phyloP scores from a whole-genome alignment of 2,329 filamentous ascomycete genomes.

The Nothophaeocryptopus gaeumannii region DNA sequence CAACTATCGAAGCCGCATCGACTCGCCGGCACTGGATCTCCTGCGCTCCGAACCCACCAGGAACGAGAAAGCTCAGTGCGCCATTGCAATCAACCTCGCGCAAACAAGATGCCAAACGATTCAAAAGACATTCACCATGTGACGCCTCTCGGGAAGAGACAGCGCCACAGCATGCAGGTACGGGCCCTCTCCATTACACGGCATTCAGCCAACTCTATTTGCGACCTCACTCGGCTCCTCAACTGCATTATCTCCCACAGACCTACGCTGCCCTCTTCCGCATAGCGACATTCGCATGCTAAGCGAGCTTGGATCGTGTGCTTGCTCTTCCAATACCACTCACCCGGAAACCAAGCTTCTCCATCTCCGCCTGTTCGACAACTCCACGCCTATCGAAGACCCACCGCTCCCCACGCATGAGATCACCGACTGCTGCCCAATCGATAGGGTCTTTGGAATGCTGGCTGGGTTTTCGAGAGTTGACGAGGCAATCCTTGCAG shows the following conservation, averaged over 20 bases:
- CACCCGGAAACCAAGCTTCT: slow-evolving; percentile 33
- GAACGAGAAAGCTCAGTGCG: too few species aligned
- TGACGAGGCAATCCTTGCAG: slow-evolving; percentile 4
- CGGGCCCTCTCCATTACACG: slow-evolving; percentile 6
- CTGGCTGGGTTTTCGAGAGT: background rate
- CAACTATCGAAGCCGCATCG: too few species aligned
- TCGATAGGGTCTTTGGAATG: slow-evolving; percentile 22
- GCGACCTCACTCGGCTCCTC: slow-evolving; percentile 6
- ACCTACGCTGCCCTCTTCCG: too few species aligned
- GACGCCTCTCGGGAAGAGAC: too few species aligned
- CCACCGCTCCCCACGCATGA: slow-evolving; percentile 34
- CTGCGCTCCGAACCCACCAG: too few species aligned
- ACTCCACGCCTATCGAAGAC: slow-evolving; percentile 37
- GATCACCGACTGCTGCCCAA: slow-evolving; percentile 29
- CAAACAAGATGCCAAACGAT: background rate
- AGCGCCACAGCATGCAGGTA: slow-evolving; percentile 7
- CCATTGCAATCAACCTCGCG: too few species aligned
- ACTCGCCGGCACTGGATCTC: too few species aligned
- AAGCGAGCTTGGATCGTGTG: slow-evolving; percentile 1
- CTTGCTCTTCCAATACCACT: slow-evolving; percentile 32
- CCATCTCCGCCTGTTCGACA: slow-evolving; percentile 30
- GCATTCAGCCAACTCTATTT: slow-evolving; percentile 2
- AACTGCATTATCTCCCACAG: slow-evolving; percentile 7
- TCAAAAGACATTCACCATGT: slow-evolving; percentile 3
- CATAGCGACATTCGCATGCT: background rate